These are phyloP conservation scores for Scheffersomyces illinoinensis DNA, from an alignment of 1,139 yeast genomes.

Conservation along the genomic window DNA sequence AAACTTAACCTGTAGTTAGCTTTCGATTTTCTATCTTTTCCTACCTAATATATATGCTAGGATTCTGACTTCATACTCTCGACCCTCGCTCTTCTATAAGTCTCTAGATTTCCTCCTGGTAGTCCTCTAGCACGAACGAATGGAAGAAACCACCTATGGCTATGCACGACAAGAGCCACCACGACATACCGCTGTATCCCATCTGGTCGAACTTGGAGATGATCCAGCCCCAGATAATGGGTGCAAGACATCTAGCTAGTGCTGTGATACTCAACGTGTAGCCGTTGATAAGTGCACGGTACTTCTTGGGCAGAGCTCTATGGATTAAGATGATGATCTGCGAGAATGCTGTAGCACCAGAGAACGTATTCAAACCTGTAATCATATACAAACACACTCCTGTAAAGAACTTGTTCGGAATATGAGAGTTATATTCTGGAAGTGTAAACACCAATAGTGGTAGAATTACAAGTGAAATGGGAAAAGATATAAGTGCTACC, in stretches of 20 bases:
- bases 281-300: slow-evolving; percentile 52
- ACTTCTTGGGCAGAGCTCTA: slow-evolving; percentile 44
- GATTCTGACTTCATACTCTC: too few species aligned
- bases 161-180: slow-evolving; percentile 44
- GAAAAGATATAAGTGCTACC: slow-evolving; percentile 20
- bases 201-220: slow-evolving; percentile 39
- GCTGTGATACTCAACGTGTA: slow-evolving; percentile 49
- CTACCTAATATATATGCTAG: background rate
- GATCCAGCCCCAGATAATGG: slow-evolving; percentile 54
- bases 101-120: slow-evolving; percentile 17
- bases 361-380: slow-evolving; percentile 23
- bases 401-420: slow-evolving; percentile 9
- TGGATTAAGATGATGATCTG: slow-evolving; percentile 44
- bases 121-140: slow-evolving; percentile 30
- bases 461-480: slow-evolving; percentile 20
- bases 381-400: background rate
- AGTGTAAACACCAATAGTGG: slow-evolving; percentile 24
- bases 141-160: slow-evolving; percentile 30
- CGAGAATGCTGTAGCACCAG: slow-evolving; percentile 37
- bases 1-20: background rate
- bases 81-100: background rate
- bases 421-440: slow-evolving; percentile 14
- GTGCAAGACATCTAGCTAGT: slow-evolving; percentile 56
- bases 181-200: slow-evolving; percentile 44
- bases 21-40: background rate